Percentiles rank a stretch among this genome's conserved stretches.
phyloP scores from a whole-genome alignment of 495 filamentous ascomycete species.

The Aspergillus funiculosus region DNA sequence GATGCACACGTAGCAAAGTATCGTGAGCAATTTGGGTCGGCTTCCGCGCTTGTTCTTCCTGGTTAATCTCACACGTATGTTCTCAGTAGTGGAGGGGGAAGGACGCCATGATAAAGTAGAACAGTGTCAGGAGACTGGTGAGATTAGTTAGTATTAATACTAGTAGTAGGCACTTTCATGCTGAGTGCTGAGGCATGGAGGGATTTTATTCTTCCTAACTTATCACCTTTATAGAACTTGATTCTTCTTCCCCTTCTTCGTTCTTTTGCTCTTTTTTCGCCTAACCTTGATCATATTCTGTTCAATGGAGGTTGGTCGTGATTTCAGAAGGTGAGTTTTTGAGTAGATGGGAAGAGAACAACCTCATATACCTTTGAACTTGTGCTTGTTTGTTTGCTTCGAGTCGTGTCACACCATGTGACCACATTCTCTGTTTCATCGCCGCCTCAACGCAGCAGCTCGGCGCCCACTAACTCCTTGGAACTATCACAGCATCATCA shows the following conservation, averaged over 20 bases:
- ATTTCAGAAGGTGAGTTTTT: conserved; percentile 33
- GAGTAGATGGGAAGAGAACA: background rate
- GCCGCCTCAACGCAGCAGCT: background rate
- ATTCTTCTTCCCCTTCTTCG: conserved; percentile 2
- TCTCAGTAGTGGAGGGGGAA: conserved; percentile 7
- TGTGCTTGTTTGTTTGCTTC: conserved; percentile 4
- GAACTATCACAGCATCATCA: conserved; percentile 33
- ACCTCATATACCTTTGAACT: background rate
- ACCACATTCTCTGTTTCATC: background rate
- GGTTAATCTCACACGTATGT: conserved; percentile 2
- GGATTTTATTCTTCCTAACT: background rate
- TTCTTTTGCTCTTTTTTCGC: conserved; percentile 3
- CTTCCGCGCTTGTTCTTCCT: conserved; percentile 18
- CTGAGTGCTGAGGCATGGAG: too few species aligned
- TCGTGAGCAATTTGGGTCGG: conserved; percentile 23
- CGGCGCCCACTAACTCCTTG: conserved; percentile 15
- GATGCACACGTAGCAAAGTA: conserved; percentile 35
- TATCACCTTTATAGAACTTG: background rate
- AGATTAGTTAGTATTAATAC: background rate
- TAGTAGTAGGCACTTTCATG: conserved; percentile 5
- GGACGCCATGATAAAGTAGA: background rate
- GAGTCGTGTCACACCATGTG: background rate
- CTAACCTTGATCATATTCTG: conserved; percentile 1
- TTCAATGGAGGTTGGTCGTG: conserved; percentile 29
- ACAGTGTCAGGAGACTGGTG: background rate